Conservation (phyloP, 148 eudicot genomes). For the Gaultheria prostrata region DNA sequence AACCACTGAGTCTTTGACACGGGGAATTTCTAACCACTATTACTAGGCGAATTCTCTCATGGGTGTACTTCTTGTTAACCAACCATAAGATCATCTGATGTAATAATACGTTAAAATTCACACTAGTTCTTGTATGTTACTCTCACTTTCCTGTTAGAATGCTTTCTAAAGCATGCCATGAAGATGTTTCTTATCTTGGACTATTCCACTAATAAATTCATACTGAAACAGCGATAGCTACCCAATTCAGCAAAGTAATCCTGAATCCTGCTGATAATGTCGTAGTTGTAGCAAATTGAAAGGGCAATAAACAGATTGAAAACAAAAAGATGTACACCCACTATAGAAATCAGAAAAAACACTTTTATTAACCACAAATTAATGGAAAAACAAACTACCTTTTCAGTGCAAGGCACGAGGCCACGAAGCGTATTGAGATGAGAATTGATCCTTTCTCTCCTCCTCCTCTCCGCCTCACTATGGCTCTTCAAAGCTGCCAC, state of each 20-base stretch:
- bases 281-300: no score
- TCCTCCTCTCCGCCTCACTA: conserved; percentile 62
- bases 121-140: background rate
- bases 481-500: conserved; percentile 58
- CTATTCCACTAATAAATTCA: background rate
- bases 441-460: conserved; percentile 57
- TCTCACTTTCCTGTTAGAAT: background rate
- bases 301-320: background rate
- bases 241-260: background rate
- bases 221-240: background rate
- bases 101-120: background rate
- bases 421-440: conserved; percentile 45
- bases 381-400: conserved; percentile 25
- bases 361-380: background rate
- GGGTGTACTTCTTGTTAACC: background rate
- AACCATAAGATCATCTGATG: background rate
- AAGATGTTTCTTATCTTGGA: background rate
- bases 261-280: no score
- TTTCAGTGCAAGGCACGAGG: conserved; percentile 38
- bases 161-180: background rate
- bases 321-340: background rate
- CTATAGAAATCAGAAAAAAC: background rate
- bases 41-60: background rate
- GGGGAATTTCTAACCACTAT: background rate
- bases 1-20: conserved; percentile 1